Evolutionary conservation across 345 rosid species (phyloP).

Genomic region (Raphanus sativus): DNA sequence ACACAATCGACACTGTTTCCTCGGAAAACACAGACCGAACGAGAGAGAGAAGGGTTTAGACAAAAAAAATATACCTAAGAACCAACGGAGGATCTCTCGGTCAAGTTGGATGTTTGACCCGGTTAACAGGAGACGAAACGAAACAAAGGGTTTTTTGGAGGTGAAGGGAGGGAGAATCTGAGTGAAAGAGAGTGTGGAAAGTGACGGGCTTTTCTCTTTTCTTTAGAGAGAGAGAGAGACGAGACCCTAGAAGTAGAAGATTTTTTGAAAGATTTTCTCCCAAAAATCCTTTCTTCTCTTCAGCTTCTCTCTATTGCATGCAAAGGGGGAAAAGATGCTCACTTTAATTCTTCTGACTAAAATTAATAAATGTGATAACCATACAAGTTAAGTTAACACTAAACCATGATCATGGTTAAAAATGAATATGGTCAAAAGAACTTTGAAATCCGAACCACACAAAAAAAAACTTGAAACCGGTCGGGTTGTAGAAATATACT

Average conservation of each 20-base stretch:
- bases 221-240: background rate
- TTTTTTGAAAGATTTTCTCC: background rate
- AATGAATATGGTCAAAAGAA: too few species aligned
- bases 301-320: constrained; percentile 27
- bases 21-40: background rate
- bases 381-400: background rate
- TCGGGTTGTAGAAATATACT: background rate
- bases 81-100: background rate
- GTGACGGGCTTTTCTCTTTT: constrained; percentile 6
- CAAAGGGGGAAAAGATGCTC: constrained; percentile 8
- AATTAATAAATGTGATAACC: background rate
- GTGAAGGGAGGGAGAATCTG: constrained; percentile 23
- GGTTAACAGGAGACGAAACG: background rate
- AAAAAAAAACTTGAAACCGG: background rate
- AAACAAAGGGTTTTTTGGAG: constrained; percentile 9
- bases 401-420: background rate
- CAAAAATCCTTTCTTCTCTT: constrained; percentile 16
- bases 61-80: background rate
- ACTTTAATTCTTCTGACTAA: background rate
- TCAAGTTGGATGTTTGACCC: background rate
- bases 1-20: background rate
- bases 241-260: background rate
- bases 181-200: constrained; percentile 6
- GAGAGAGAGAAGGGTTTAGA: background rate
- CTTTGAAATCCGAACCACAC: background rate